These are phyloP conservation scores for Vigna nakashimae DNA, from an alignment of 306 rosid species.

Conservation along the genomic window DNA sequence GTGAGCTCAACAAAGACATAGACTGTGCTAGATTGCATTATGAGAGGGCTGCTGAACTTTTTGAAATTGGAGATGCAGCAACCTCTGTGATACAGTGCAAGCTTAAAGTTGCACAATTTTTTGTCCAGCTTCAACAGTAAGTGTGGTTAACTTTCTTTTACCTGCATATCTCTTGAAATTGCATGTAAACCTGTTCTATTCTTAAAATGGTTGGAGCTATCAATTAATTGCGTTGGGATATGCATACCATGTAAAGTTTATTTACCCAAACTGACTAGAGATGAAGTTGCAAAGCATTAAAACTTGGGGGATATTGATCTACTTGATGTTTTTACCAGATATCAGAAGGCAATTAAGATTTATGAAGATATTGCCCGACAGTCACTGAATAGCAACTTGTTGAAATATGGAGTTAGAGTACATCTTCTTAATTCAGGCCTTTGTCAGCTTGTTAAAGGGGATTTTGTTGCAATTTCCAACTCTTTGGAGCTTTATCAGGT, in stretches of 20 bases:
- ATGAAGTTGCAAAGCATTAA: conserved; percentile 21
- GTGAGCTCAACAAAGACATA: conserved; percentile 47
- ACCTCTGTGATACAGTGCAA: conserved; percentile 62
- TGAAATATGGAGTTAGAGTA: conserved; percentile 96
- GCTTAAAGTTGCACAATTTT: conserved; percentile 63
- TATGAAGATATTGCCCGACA: conserved; percentile 85
- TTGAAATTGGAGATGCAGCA: conserved; percentile 49
- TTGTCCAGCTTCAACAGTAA: conserved; percentile 61
- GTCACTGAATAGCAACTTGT: conserved; percentile 75
- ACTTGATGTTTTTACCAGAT: conserved; percentile 57
- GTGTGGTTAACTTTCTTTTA: conserved; percentile 38
- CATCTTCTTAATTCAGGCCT: conserved; percentile 95
- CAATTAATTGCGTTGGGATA: conserved; percentile 31
- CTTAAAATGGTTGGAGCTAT: conserved; percentile 5
- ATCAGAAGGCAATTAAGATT: conserved; percentile 78
- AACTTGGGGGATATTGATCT: conserved; percentile 19
- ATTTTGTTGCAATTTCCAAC: conserved; percentile 78
- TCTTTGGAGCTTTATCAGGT: conserved; percentile 92
- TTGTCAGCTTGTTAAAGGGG: conserved; percentile 84
- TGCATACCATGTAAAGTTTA: conserved; percentile 23
- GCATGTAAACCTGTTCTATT: background rate
- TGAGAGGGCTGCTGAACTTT: conserved; percentile 60
- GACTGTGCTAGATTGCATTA: conserved; percentile 50
- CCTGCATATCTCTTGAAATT: conserved; percentile 32
- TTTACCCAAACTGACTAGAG: conserved; percentile 28